Evolutionary conservation across 805 yeast genomes (phyloP).

Genomic region (Wickerhamomyces chambardii): DNA sequence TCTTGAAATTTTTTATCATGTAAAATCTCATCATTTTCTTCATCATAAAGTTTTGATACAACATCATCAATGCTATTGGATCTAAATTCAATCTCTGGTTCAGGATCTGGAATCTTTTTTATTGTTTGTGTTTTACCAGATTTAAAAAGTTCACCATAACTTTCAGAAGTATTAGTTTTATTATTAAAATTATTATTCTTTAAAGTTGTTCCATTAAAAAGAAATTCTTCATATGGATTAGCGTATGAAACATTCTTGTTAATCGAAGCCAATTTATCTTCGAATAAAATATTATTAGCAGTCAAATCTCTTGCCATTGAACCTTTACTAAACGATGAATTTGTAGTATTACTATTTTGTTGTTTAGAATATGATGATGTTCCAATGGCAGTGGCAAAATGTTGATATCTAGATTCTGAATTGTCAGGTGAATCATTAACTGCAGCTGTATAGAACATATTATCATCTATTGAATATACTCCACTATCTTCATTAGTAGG

Average conservation of each 20-base stretch:
- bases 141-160: too few relatives aligned
- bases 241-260: too few relatives aligned
- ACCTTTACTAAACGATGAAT: too few relatives aligned
- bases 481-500: too few relatives aligned
- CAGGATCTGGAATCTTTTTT: background rate
- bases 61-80: constrained; percentile 3
- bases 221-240: too few relatives aligned
- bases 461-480: too few relatives aligned
- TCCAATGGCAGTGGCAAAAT: background rate
- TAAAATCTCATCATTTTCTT: background rate
- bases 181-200: too few relatives aligned
- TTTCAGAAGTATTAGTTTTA: too few relatives aligned
- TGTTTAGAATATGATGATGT: too few relatives aligned
- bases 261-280: background rate
- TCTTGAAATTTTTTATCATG: background rate
- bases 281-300: background rate
- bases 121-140: background rate
- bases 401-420: background rate
- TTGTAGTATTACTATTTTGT: too few relatives aligned
- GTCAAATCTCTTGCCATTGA: too few relatives aligned
- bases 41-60: background rate
- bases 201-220: too few relatives aligned
- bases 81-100: background rate
- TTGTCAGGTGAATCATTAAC: background rate
- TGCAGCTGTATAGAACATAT: background rate